Evolutionary conservation across 305 asterid species (phyloP).

Genomic region (Fraxinus greggii): DNA sequence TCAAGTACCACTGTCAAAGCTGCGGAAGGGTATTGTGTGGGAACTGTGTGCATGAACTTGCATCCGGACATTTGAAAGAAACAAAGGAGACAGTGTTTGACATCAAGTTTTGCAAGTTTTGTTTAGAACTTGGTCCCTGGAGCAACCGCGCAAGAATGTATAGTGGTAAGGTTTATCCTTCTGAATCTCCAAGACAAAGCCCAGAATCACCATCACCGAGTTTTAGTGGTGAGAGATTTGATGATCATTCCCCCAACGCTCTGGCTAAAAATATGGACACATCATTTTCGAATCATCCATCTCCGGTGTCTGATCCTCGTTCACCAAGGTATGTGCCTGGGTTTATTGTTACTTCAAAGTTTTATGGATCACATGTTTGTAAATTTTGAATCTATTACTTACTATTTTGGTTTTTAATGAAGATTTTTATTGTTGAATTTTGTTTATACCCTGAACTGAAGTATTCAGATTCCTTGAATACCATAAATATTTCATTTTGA

Average conservation of each 20-base stretch:
- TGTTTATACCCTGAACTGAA: neutral
- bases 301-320: constrained; percentile 44
- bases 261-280: constrained; percentile 43
- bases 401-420: neutral
- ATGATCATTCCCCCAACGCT: constrained; percentile 47
- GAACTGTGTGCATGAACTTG: constrained; percentile 48
- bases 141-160: constrained; percentile 44
- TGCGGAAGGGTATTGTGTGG: constrained; percentile 60
- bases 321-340: constrained; percentile 53
- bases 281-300: constrained; percentile 43
- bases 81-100: constrained; percentile 25
- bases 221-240: constrained; percentile 64
- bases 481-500: neutral
- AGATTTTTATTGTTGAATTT: constrained; percentile 15
- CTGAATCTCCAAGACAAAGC: constrained; percentile 72
- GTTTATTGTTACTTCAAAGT: neutral
- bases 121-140: constrained; percentile 38
- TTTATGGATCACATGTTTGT: neutral
- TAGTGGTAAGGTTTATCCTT: constrained; percentile 71
- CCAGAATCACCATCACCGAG: constrained; percentile 77
- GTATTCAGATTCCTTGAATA: neutral
- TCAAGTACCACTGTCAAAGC: constrained; percentile 57
- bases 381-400: neutral
- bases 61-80: constrained; percentile 28
- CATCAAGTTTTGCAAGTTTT: constrained; percentile 52